A percentile compares a stretch with the other conserved stretches of the same genome.
Conservation (phyloP, 768 basidiomycete genomes). For the Serendipita vermifera region DNA sequence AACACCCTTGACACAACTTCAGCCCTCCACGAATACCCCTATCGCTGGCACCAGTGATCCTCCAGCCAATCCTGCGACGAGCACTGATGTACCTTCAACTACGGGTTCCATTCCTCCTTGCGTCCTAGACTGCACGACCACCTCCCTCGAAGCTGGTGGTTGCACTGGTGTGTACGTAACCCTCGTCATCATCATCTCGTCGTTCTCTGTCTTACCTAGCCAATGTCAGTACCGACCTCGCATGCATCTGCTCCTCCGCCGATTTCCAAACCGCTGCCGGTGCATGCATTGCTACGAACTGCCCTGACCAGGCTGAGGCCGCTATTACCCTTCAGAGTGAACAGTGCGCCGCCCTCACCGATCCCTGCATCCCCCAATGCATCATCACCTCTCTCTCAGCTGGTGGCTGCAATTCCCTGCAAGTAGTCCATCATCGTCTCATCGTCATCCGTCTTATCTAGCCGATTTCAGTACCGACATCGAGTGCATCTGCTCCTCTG, state of each 20-base stretch:
- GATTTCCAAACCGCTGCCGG: constrained; percentile 27
- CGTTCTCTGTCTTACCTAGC: background rate
- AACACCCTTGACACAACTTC: background rate
- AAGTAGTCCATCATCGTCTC: too few species aligned
- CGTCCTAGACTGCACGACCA: constrained; percentile 4
- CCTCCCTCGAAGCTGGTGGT: background rate
- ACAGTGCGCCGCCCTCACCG: constrained; percentile 28
- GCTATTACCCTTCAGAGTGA: constrained; percentile 24
- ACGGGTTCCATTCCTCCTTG: too few species aligned
- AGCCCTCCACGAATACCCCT: background rate
- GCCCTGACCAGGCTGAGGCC: constrained; percentile 22
- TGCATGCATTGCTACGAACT: constrained; percentile 26
- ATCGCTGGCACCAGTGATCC: too few species aligned
- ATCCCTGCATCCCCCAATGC: too few species aligned
- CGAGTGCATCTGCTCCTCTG: constrained; percentile 29
- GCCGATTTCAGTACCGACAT: constrained; percentile 32
- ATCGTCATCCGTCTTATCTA: too few species aligned
- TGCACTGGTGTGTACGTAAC: background rate
- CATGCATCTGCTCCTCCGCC: constrained; percentile 29
- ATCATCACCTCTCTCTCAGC: too few species aligned
- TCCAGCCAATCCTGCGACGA: too few species aligned
- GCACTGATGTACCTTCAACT: too few species aligned
- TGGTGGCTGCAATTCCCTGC: too few species aligned
- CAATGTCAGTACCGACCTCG: constrained; percentile 26
- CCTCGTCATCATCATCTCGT: background rate